Base-by-base conservation (phyloP, 257 asterid species). In the Petunia secreta region DNA sequence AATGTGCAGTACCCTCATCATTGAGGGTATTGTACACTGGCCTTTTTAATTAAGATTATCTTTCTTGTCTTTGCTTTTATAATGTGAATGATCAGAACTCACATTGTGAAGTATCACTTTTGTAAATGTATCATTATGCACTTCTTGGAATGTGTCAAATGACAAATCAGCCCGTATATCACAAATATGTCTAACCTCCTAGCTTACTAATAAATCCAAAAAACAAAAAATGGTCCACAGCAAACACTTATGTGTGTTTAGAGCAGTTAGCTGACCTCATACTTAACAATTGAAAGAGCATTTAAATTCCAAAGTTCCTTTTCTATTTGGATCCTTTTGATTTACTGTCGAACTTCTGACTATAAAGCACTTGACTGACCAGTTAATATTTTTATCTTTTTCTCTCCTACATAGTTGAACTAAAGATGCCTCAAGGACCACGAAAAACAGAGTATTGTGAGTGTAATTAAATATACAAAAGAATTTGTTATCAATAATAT, bases 71-170 rank as follows among this genome's bases (percentile, higher is more conserved):
- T 46, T 44, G 76, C 4, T 69, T 73, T 55, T 73, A 73, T 50
- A 60, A 71, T n/a, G 8, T 48, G 25, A 48, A 48, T 34, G 60
- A 34, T 71, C 44, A 50, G 34, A 36, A 44, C 13, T 50, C 6
- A 1, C 78, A 73, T 73, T 36, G 5, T 73, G 77, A 73, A 40
- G 78, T 73, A 50, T 73, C 77, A 48, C 46, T 73, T 71, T 34
- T 6, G 34, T 71, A 71, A 48, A 48, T 71, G 16, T 4, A 48
- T 25, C 44, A 4, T 71, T n/a, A 34, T 10, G 77, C 6, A 48
- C 44, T 71, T 48, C 58, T 34, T 34, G 25, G 60, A 71, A 71
- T 8, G 59, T 48, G 25, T 50, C 62, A 14, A 73, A 34, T 50
- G 46, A 73, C 16, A 1, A 48, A 50, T 34, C 60, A 48, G 44